These are phyloP conservation scores for Elsinoe batatas DNA, from an alignment of 2,329 filamentous ascomycete genomes.

Conservation along the genomic window DNA sequence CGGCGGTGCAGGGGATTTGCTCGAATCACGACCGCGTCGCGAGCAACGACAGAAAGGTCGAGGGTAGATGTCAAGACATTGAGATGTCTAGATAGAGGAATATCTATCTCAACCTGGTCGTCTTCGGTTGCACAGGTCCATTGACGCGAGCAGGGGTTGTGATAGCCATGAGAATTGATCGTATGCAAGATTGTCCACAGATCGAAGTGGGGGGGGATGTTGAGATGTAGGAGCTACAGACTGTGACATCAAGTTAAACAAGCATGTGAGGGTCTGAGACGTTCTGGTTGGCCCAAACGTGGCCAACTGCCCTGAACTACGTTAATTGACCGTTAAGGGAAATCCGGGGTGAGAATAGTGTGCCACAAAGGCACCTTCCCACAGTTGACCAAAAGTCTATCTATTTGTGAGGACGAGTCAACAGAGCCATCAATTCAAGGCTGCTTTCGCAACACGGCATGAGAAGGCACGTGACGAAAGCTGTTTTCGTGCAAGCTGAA, in stretches of 20 bases:
- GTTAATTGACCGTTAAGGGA: no score
- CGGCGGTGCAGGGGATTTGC: background rate
- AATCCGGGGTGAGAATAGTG: no score
- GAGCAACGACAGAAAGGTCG: background rate
- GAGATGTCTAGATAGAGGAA: background rate
- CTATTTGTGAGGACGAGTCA: no score
- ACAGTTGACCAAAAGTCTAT: no score
- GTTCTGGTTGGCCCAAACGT: constrained; percentile 4
- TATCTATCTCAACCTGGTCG: background rate
- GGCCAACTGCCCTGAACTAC: background rate
- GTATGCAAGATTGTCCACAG: background rate
- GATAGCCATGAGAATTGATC: background rate
- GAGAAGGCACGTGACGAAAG: no score
- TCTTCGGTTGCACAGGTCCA: background rate
- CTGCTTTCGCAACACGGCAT: no score
- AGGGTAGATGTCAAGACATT: background rate
- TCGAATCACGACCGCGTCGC: background rate
- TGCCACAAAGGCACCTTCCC: no score
- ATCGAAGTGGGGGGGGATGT: background rate
- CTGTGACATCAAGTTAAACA: constrained; percentile 6
- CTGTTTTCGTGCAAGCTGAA: no score
- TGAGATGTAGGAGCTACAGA: background rate
- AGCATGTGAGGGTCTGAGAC: background rate
- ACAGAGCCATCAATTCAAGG: no score
- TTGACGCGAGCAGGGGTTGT: background rate